A percentile compares a stretch with the other conserved stretches of the same genome.
phyloP scores from a whole-genome alignment of 1,139 yeast species.

The Magnusiomyces suaveolens region DNA sequence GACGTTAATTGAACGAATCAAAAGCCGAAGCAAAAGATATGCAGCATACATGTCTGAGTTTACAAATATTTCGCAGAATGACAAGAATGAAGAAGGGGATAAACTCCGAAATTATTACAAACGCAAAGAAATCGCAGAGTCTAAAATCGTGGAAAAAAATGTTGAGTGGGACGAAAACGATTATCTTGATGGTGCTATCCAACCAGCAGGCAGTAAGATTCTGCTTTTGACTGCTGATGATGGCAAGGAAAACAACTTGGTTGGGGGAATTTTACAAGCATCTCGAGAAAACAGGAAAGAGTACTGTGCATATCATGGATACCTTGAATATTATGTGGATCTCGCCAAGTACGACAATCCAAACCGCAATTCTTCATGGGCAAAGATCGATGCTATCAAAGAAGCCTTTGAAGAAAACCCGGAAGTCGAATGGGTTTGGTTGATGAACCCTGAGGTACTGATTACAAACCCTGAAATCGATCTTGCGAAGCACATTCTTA shows the following conservation, averaged over 20 bases:
- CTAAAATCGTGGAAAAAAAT: slow-evolving; percentile 5
- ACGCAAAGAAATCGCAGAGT: slow-evolving; percentile 11
- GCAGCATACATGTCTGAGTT: slow-evolving; percentile 7
- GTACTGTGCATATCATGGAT: slow-evolving; percentile 28
- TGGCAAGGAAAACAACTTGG: slow-evolving; percentile 22
- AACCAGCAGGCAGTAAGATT: slow-evolving; percentile 23
- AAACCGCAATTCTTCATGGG: slow-evolving; percentile 20
- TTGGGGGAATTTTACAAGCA: slow-evolving; percentile 20
- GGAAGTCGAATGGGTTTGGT: slow-evolving; percentile 32
- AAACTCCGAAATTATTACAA: slow-evolving; percentile 8
- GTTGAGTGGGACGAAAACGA: slow-evolving; percentile 7
- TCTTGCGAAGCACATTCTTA: slow-evolving; percentile 27
- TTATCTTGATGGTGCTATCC: slow-evolving; percentile 15
- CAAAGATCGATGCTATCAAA: slow-evolving; percentile 25
- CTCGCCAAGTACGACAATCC: slow-evolving; percentile 18
- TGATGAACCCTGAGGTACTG: slow-evolving; percentile 29
- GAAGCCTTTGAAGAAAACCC: slow-evolving; percentile 25
- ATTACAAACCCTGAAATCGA: slow-evolving; percentile 27
- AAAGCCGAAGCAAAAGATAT: slow-evolving; percentile 7
- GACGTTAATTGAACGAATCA: slow-evolving; percentile 4
- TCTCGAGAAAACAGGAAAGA: slow-evolving; percentile 28
- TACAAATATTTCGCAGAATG: not conserved
- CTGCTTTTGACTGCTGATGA: slow-evolving; percentile 29
- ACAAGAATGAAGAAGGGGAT: slow-evolving; percentile 6
- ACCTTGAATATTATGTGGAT: slow-evolving; percentile 26